Percentiles rank a stretch among this genome's conserved stretches.
These are phyloP conservation scores for Boletus insuetus DNA, from an alignment of 768 basidiomycete species.

Conservation along the genomic window DNA sequence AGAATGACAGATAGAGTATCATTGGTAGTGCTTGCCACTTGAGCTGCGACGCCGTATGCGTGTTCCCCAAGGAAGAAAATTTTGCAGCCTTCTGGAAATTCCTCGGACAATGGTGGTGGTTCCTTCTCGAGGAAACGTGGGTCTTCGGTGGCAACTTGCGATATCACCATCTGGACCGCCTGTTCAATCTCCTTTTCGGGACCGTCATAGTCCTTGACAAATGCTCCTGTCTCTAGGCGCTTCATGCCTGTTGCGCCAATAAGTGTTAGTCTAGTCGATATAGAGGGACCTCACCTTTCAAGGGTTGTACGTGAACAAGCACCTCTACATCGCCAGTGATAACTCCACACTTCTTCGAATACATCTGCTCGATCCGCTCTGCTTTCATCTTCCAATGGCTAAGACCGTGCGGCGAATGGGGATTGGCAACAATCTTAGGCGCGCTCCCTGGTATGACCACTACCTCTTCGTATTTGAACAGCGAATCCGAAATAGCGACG, in stretches of 20 bases:
- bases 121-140: slow-evolving; percentile 80
- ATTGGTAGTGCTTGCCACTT: slow-evolving; percentile 73
- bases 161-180: slow-evolving; percentile 83
- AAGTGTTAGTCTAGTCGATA: neutral
- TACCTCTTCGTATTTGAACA: slow-evolving; percentile 83
- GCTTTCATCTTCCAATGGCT: slow-evolving; percentile 77
- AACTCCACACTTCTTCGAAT: slow-evolving; percentile 88
- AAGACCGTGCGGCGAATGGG: slow-evolving; percentile 68
- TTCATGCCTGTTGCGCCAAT: slow-evolving; percentile 64
- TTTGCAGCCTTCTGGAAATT: slow-evolving; percentile 86
- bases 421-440: slow-evolving; percentile 62
- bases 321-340: slow-evolving; percentile 80
- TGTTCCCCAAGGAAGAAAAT: slow-evolving; percentile 96
- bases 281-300: slow-evolving; percentile 64
- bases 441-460: slow-evolving; percentile 47
- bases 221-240: slow-evolving; percentile 82
- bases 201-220: slow-evolving; percentile 93
- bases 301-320: slow-evolving; percentile 81
- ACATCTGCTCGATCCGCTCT: slow-evolving; percentile 75
- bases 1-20: slow-evolving; percentile 76
- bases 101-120: slow-evolving; percentile 78
- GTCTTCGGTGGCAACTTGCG: slow-evolving; percentile 83
- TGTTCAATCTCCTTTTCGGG: slow-evolving; percentile 79
- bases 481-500: slow-evolving; percentile 78
- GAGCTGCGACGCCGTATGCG: slow-evolving; percentile 94